A percentile compares a stretch with the other conserved stretches of the same genome.
phyloP scores from a whole-genome alignment of 352 stramenopile species.

The Phytopythium kandeliae region DNA sequence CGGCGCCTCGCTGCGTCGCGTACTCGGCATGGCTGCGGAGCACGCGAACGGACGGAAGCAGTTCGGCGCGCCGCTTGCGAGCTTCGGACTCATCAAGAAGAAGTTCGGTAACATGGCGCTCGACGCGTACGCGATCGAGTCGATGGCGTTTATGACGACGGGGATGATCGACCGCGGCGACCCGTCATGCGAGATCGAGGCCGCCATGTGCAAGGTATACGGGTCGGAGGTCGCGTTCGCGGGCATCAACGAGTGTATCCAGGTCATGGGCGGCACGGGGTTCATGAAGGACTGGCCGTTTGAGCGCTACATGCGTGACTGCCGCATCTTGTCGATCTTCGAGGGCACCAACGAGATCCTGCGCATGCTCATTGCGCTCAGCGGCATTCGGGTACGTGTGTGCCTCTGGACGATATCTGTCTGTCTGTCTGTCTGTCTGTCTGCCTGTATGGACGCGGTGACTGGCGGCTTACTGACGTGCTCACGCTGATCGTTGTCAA shows the following conservation, averaged over 20 bases:
- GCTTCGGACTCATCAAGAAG: conserved; percentile 85
- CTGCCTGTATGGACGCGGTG: conserved; percentile 5
- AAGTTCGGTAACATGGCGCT: conserved; percentile 83
- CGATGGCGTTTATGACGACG: conserved; percentile 88
- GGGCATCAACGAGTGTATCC: conserved; percentile 86
- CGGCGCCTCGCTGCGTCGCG: conserved; percentile 59
- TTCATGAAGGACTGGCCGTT: conserved; percentile 93
- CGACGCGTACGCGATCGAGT: conserved; percentile 82
- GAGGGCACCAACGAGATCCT: conserved; percentile 92
- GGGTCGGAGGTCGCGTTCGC: conserved; percentile 78
- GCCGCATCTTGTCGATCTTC: conserved; percentile 89
- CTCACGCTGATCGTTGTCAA: conserved; percentile 6
- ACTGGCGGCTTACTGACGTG: neutral
- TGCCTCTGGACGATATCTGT: no score
- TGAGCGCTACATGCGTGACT: conserved; percentile 89
- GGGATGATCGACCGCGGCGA: conserved; percentile 86
- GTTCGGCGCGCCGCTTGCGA: conserved; percentile 66
- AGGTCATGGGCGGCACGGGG: conserved; percentile 85
- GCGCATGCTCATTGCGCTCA: conserved; percentile 89
- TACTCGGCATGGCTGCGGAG: conserved; percentile 59
- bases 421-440: no score
- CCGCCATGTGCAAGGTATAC: conserved; percentile 88
- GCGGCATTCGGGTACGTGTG: conserved; percentile 60
- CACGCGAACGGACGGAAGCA: conserved; percentile 80
- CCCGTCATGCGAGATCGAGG: conserved; percentile 83